Evolutionary conservation across 2,329 filamentous ascomycete species (phyloP), one percentile per base, ranked within the genome.

Genomic region (Chrysoporthe deuterocubensis): DNA sequence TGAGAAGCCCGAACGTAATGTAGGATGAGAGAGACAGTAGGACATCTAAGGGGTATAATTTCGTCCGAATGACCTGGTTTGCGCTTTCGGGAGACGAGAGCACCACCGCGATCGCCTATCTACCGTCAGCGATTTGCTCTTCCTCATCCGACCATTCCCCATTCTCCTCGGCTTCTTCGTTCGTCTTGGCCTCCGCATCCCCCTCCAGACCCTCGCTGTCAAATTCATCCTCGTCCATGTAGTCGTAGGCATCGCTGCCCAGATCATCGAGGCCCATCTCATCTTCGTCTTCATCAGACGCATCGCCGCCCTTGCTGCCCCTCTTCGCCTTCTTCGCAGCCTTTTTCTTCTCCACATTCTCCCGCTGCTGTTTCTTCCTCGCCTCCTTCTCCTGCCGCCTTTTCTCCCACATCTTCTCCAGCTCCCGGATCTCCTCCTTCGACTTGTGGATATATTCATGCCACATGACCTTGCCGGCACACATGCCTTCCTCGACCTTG

Each of bases 401-500:
- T 80, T 91, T 82, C 72, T 94, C 90, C 92, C 96, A 98, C 72
- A 88, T 87, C 81, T 90, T 88, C 73, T 98, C 94, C 73, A 97
- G 80, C 71, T 91, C 88, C 76, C 90, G 87, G 67, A 93, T 82
- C 78, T 99, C 94, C 21, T 88, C 86, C 73, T 89, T 89, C 7
- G 88, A 89, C 85, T 99, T 99, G 76, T 90, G 88, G 64, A 98
- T 89, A 76, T 93, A 96, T 77, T 97, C 94, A 78, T 99, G 96
- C 96, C 96, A 99, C 92, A 99, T 92, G 67, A 97, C 87, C 77
- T 93, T 96, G 62, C 96, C 96, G 37, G 87, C 86, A 74, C 94
- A 97, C 7, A 98, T 80, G 1, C 95, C 96, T 74, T 99, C 96
- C 76, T 99, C 96, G 4, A 99, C 94, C 82, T 99, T 99, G 66